Percentiles rank a stretch among this genome's conserved stretches.
phyloP scores from a whole-genome alignment of 331 rosid genomes.

The Quercus lobata region DNA sequence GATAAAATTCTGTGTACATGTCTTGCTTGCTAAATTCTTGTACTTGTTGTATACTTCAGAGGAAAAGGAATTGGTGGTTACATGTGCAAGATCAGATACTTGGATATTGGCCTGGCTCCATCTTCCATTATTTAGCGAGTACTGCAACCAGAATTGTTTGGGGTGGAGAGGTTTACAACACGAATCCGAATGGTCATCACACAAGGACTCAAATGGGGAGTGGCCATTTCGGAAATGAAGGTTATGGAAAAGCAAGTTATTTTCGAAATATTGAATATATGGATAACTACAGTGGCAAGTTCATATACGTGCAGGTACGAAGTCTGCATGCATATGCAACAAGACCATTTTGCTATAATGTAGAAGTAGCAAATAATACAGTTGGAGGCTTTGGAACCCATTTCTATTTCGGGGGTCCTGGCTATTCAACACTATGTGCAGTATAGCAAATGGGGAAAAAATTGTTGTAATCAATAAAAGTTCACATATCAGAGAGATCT shows the following conservation, averaged over 20 bases:
- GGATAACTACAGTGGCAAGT: neutral
- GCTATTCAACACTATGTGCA: constrained; percentile 10
- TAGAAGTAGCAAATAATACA: neutral
- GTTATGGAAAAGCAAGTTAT: neutral
- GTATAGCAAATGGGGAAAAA: neutral
- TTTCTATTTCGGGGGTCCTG: constrained; percentile 17
- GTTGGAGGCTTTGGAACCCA: neutral
- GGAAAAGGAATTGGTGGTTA: too few species aligned
- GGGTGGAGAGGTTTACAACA: constrained; percentile 21
- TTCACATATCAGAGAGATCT: too few species aligned
- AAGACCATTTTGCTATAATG: constrained; percentile 17
- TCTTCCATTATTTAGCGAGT: neutral
- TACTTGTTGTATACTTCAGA: too few species aligned
- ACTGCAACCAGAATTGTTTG: neutral
- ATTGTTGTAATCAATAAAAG: too few species aligned
- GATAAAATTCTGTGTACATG: neutral
- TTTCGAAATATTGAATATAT: neutral
- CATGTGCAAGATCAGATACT: too few species aligned
- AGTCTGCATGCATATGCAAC: neutral
- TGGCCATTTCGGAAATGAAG: constrained; percentile 14
- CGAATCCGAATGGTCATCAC: neutral
- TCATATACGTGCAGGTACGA: neutral
- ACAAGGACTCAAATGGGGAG: constrained; percentile 30
- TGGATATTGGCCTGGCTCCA: too few species aligned
- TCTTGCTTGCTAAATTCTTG: neutral